Base-by-base conservation (phyloP, 2,329 filamentous ascomycete species). In the Pezicula radicicola region DNA sequence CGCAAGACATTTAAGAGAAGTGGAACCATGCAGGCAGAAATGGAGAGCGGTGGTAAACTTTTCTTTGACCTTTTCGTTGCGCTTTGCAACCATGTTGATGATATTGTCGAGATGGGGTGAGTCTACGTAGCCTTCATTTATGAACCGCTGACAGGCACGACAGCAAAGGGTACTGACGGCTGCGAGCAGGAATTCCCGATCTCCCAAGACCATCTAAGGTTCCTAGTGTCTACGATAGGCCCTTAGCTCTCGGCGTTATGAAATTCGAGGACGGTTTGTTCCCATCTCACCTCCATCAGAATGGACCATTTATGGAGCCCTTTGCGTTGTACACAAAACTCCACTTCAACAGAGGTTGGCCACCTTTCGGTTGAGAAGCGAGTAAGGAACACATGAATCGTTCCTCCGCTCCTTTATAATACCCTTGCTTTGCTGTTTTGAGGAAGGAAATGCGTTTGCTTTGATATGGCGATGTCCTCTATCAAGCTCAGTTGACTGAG, bases 41-140 rank as follows among this genome's bases (percentile, higher is more conserved):
- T 97, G 92, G 90, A 96, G 79, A 85, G 85, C 73, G 91, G 92
- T 71, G 91, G 80, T 67, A 81, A 92, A 80, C 81, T 97, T 76
- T 97, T 94, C 81, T 97, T 97, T 77, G 92, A 97, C 80, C 79
- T 97, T 73, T 97, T 97, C 73, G 92, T 97, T 70, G 92, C 92
- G 66, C 89, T 97, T 87, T 96, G 91, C 80, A 97, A 96, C 76
- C 92, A 96, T 78, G 88, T 97, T 68, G 92, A 97, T 81, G 92
- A 97, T 74, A 85, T 97, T 75, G 87, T 90, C 75, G 91, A 94
- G 70, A 85, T 90, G 73, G 87, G 83, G 65, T 66, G 60, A 50
- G 62, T 57, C 44, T 40, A 53, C 42, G 52, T 50, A 51, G 44
- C 40, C 48, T 30, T 30, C 39, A 48, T 53, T 51, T 53, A 41